Conservation (phyloP, 495 filamentous ascomycete species). For the Glutinoglossum americanum region DNA sequence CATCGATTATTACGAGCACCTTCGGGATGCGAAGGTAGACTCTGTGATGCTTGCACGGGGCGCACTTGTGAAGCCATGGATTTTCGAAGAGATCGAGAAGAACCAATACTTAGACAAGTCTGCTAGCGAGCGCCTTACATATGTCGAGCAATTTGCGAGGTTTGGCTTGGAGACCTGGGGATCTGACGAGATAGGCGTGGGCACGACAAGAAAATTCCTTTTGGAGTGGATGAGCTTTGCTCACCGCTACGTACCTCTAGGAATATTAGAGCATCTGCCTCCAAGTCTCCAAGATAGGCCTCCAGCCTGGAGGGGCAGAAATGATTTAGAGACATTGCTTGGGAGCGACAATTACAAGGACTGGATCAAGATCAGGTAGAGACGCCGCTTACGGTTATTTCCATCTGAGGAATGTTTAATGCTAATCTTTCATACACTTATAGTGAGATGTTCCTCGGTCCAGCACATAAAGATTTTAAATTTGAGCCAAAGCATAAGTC, state of each 20-base stretch:
- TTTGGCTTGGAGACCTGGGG: conserved; percentile 92
- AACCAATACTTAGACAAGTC: conserved; percentile 92
- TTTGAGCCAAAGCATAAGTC: conserved; percentile 99
- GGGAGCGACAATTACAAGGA: conserved; percentile 79
- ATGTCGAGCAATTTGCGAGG: conserved; percentile 68
- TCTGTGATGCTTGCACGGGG: conserved; percentile 81
- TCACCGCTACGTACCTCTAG: conserved; percentile 74
- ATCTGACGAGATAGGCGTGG: conserved; percentile 77
- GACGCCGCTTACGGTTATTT: background rate
- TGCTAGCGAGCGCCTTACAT: conserved; percentile 61
- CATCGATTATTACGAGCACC: conserved; percentile 59
- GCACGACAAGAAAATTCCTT: conserved; percentile 71
- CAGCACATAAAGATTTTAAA: conserved; percentile 69
- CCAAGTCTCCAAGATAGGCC: conserved; percentile 73
- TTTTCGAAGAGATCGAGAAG: conserved; percentile 85
- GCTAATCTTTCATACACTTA: background rate
- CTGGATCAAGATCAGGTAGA: conserved; percentile 96
- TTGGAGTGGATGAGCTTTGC: conserved; percentile 90
- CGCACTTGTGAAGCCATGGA: conserved; percentile 87
- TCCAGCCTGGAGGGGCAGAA: conserved; percentile 58
- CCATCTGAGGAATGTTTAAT: background rate
- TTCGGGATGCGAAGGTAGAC: conserved; percentile 59
- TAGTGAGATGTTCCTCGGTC: conserved; percentile 94
- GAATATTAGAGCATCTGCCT: conserved; percentile 69
- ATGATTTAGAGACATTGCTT: conserved; percentile 80